phyloP scores from a whole-genome alignment of 2,329 filamentous ascomycete genomes.

The Botrytis porri region DNA sequence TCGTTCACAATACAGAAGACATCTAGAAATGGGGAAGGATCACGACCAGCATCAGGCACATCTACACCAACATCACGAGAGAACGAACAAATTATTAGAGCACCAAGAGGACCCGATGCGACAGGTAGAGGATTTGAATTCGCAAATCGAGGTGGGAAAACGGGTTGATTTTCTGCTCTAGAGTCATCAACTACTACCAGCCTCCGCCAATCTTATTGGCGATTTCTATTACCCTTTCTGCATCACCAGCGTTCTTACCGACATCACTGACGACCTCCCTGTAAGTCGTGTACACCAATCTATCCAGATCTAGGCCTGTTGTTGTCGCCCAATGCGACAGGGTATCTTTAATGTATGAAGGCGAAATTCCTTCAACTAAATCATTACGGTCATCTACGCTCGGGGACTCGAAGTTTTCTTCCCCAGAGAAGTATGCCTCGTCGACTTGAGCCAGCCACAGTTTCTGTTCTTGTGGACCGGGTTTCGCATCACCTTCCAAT shows the following conservation, averaged over 20 bases:
- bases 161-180: slow-evolving; percentile 43
- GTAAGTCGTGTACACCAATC: slow-evolving; percentile 80
- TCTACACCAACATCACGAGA: slow-evolving; percentile 52
- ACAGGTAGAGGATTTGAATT: slow-evolving; percentile 78
- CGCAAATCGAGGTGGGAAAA: slow-evolving; percentile 58
- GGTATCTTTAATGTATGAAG: slow-evolving; percentile 61
- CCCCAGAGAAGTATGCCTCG: slow-evolving; percentile 83
- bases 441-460: slow-evolving; percentile 79
- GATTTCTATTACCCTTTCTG: slow-evolving; percentile 80
- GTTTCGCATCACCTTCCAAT: slow-evolving; percentile 50
- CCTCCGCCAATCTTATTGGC: slow-evolving; percentile 90
- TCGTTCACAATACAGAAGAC: slow-evolving; percentile 44
- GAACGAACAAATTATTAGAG: slow-evolving; percentile 66
- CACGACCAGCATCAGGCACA: slow-evolving; percentile 43
- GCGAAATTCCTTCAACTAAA: slow-evolving; percentile 63
- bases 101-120: slow-evolving; percentile 74
- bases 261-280: slow-evolving; percentile 93
- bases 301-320: slow-evolving; percentile 68
- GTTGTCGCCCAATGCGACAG: slow-evolving; percentile 73
- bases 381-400: slow-evolving; percentile 38
- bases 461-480: slow-evolving; percentile 77
- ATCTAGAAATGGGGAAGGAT: slow-evolving; percentile 41
- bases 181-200: slow-evolving; percentile 92
- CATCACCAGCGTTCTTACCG: slow-evolving; percentile 70
- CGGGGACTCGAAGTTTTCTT: slow-evolving; percentile 45